Base-by-base conservation (phyloP, 805 yeast genomes). In the Starmerella ratchasimensis region DNA sequence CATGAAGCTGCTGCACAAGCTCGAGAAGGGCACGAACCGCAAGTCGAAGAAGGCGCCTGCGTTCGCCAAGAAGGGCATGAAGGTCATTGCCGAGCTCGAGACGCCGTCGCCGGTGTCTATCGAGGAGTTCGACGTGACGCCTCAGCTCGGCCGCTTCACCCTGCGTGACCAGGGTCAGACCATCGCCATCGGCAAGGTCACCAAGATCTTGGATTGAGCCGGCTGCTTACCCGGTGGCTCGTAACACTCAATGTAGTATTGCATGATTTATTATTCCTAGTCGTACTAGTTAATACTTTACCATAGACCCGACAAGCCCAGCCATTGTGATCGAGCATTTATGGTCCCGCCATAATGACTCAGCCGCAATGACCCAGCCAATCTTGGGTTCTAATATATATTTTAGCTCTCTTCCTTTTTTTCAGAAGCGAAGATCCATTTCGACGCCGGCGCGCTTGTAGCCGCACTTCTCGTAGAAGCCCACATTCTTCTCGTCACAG, bases 31-130 rank as follows among this genome's bases (percentile, higher is more conserved):
- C 46, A 84, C 97, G 41, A 88, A 88, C 72, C 79, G 95, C 67
- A 80, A 76, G 62, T 81, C 94, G 44, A 90, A 84, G 72, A 84
- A 81, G 61, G 81, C 98, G 24, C 98, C 98, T 44, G 94, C 96
- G 36, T 90, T 84, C 61, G 99, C 97, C 47, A 90, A 88, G 65
- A 81, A 82, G 71, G 98, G 98, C 55, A 88, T 88, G 97, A 88
- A 83, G 75, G 74, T 90, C 52, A 86, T 90, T 59, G 98, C 96
- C 24, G 72, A 79, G 31, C 67, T 90, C 54, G 95, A 86, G 64
- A 68, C 84, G 14, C 67, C 74, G 32, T 84, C 75, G 51, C 88
- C 95, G 18, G 81, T 90, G 27, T 90, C 97, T 67, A 77, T 88
- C 36, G 99, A 90, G 66, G 77, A 93, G 32, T 90, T 79, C 60